Evolutionary conservation across 148 eudicot species (phyloP).

Genomic region (Rhododendron molle): DNA sequence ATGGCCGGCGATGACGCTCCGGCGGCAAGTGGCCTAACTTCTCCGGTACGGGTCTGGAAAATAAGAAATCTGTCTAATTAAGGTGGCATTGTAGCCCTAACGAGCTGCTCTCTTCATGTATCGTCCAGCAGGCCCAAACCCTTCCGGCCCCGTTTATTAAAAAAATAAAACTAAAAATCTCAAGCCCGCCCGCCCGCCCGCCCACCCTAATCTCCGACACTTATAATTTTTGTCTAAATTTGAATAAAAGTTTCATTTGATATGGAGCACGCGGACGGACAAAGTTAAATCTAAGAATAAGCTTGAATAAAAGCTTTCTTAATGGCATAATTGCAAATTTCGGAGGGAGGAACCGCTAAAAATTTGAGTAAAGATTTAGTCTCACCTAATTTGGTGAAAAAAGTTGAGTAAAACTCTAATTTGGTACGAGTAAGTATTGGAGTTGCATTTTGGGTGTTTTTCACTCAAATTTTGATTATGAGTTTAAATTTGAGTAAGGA

Average conservation of each 20-base stretch:
- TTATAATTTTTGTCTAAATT: too few species aligned
- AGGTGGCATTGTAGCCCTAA: neutral
- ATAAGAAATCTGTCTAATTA: neutral
- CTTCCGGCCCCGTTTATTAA: neutral
- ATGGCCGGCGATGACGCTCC: conserved; percentile 1
- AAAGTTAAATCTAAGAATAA: neutral
- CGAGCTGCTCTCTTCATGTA: neutral
- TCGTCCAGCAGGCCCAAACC: neutral
- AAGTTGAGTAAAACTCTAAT: too few species aligned
- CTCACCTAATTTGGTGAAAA: too few species aligned
- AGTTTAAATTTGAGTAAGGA: too few species aligned
- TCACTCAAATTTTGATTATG: too few species aligned
- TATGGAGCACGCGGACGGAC: neutral
- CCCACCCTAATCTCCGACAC: too few species aligned
- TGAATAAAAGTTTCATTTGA: too few species aligned
- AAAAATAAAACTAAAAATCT: neutral
- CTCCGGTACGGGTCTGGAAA: neutral
- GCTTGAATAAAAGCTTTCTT: neutral
- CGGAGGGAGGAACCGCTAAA: too few species aligned
- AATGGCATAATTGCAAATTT: too few species aligned
- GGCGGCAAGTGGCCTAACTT: neutral
- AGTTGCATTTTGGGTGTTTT: too few species aligned
- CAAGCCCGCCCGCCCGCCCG: neutral
- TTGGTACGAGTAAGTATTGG: too few species aligned
- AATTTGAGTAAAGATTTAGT: too few species aligned